Percentiles rank a stretch among this genome's conserved stretches.
Conservation (phyloP, 495 filamentous ascomycete species). For the Podospora didyma region DNA sequence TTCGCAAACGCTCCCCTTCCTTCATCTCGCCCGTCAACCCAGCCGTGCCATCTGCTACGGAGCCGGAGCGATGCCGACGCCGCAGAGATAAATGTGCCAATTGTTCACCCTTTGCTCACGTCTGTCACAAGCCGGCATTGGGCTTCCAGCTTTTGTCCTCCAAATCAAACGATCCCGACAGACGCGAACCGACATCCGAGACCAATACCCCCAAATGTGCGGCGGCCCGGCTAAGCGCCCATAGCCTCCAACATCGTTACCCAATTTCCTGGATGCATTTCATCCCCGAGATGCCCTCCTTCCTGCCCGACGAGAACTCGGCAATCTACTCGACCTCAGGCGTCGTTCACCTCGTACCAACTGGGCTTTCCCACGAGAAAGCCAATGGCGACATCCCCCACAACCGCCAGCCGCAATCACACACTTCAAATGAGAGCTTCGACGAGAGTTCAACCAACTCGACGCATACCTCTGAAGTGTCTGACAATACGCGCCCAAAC, state of each 20-base stretch:
- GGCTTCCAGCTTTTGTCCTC: no score
- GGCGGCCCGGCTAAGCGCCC: conserved; percentile 7
- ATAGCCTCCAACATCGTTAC: conserved; percentile 12
- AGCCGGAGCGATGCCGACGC: no score
- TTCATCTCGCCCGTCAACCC: no score
- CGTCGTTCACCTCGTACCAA: conserved; percentile 29
- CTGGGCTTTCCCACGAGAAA: conserved; percentile 23
- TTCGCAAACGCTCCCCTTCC: no score
- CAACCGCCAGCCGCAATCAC: conserved; percentile 25
- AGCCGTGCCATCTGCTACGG: no score
- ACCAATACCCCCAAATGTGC: conserved; percentile 11
- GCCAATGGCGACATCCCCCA: conserved; percentile 24
- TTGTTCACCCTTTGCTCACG: neutral
- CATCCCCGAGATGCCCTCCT: conserved; percentile 52
- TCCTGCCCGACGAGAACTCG: conserved; percentile 49
- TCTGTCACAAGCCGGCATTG: no score
- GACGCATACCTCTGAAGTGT: conserved; percentile 29
- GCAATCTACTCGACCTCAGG: conserved; percentile 39
- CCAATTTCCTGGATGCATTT: conserved; percentile 10
- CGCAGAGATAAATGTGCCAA: neutral
- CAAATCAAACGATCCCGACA: neutral
- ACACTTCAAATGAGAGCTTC: conserved; percentile 34
- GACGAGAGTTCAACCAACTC: conserved; percentile 31
- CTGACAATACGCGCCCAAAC: conserved; percentile 16
- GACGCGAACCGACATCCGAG: neutral